These are phyloP conservation scores for Arachnomyces sp. DNA, from an alignment of 2,329 filamentous ascomycete species.

Conservation along the genomic window DNA sequence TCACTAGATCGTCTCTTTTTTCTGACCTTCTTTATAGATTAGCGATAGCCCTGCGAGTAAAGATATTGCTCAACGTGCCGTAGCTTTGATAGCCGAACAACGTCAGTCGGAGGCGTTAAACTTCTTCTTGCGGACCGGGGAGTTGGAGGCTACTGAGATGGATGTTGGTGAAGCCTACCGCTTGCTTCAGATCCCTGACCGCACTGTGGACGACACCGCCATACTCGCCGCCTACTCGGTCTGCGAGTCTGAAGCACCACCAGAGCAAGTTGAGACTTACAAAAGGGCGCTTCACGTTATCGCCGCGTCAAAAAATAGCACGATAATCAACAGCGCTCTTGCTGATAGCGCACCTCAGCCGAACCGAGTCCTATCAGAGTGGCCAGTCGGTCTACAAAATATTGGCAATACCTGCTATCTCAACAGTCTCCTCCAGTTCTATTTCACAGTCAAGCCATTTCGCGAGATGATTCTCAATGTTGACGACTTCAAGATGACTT, in stretches of 20 bases:
- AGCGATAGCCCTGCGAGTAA: conserved; percentile 44
- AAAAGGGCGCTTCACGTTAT: conserved; percentile 43
- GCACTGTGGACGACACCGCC: conserved; percentile 44
- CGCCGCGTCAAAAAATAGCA: conserved; percentile 35
- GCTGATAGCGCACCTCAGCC: conserved; percentile 23
- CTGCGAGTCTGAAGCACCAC: conserved; percentile 38
- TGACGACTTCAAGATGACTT: conserved; percentile 60
- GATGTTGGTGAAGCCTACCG: conserved; percentile 48
- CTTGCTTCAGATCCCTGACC: conserved; percentile 46
- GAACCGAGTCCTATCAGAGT: conserved; percentile 38
- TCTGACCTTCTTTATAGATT: conserved; percentile 27
- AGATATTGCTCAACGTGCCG: conserved; percentile 47
- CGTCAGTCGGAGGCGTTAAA: conserved; percentile 49
- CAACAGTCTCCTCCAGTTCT: conserved; percentile 91
- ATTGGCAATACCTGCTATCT: conserved; percentile 98
- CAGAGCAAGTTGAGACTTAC: conserved; percentile 36
- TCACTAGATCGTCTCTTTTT: too few species aligned
- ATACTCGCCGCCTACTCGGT: conserved; percentile 44
- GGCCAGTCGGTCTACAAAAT: conserved; percentile 82
- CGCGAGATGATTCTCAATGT: conserved; percentile 73
- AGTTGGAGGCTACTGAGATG: conserved; percentile 45
- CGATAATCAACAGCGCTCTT: conserved; percentile 27
- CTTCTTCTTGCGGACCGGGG: conserved; percentile 47
- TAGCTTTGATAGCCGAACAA: conserved; percentile 51
- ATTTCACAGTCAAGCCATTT: conserved; percentile 79